Evolutionary conservation across 768 basidiomycete genomes (phyloP), one percentile per base, ranked within the genome.

Genomic region (Tricholoma sp.): DNA sequence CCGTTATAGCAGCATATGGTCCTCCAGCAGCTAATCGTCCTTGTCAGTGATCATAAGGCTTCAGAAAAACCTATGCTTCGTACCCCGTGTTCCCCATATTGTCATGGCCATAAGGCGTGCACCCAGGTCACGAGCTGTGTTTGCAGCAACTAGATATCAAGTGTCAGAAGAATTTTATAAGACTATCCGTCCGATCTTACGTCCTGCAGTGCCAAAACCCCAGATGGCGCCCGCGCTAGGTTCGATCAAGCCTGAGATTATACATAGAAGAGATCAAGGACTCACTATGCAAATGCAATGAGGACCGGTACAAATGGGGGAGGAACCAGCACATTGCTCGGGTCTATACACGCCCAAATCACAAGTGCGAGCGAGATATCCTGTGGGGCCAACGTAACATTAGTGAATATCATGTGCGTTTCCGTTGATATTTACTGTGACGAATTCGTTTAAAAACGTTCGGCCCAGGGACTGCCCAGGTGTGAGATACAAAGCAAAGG

Each of bases 101-200:
- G 84, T 74, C 69, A 89, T 65, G 0, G 76, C 80, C 60, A 80
- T 77, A 17, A 88, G 57, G n/a, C 87, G 81, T 3, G 77, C 83
- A 17, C 86, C 87, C 41, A 89, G 32, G 65, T 89, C 87, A 64
- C 87, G 84, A 29, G 86, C 85, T 2, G 83, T 69, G 66, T 89
- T 89, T 32, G 85, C 74, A 8, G 83, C 76, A 42, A 89, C 79
- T 83, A 55, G 4, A 29, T 31, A 59, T 18, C 29, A 58, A 34
- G 47, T n/a, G 29, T 49, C 47, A 49, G n/a, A 32, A 15, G 33
- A 20, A 13, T n/a, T 44, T 59, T 17, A 47, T 4, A 33, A 41
- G 6, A 15, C 28, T 20, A 15, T 32, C 33, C 10, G 6, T 7
- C 0, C 47, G 37, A 34, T 64, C 73, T 64, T 60, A 84, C 83